Evolutionary conservation across 257 asterid species (phyloP).

Genomic region (Fraxinus excelsior): DNA sequence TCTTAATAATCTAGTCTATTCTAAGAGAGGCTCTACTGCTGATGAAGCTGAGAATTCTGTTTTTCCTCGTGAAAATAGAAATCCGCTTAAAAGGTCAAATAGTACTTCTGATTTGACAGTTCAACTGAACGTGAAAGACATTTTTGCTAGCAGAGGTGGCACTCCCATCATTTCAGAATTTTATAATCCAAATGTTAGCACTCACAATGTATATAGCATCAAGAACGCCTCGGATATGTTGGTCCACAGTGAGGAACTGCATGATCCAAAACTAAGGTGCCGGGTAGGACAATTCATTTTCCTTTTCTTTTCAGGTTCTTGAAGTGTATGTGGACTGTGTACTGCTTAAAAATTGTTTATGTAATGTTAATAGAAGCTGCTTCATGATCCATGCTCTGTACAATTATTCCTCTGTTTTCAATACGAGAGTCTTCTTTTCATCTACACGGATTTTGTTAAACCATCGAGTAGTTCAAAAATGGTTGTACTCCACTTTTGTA

Average conservation of each 20-base stretch:
- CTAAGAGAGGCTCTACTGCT: slow-evolving; percentile 35
- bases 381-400: slow-evolving; percentile 14
- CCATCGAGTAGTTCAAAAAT: background rate
- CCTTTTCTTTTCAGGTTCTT: slow-evolving; percentile 17
- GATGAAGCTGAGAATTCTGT: slow-evolving; percentile 41
- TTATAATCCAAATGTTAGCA: slow-evolving; percentile 57
- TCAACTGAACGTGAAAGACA: slow-evolving; percentile 45
- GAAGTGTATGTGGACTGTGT: slow-evolving; percentile 4
- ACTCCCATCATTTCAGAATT: slow-evolving; percentile 73
- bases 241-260: slow-evolving; percentile 58
- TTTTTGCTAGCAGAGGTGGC: slow-evolving; percentile 43
- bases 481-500: background rate
- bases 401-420: slow-evolving; percentile 21
- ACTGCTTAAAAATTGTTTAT: slow-evolving; percentile 16
- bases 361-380: slow-evolving; percentile 8
- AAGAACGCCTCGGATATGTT: slow-evolving; percentile 66
- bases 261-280: slow-evolving; percentile 74
- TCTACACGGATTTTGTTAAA: background rate
- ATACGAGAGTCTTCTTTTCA: slow-evolving; percentile 14
- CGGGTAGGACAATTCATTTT: slow-evolving; percentile 58
- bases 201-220: slow-evolving; percentile 38
- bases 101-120: slow-evolving; percentile 81
- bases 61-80: slow-evolving; percentile 48
- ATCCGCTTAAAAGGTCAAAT: slow-evolving; percentile 80
- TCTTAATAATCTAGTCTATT: slow-evolving; percentile 34